These are phyloP conservation scores for Allantophomopsis lycopodina DNA, from an alignment of 2,329 filamentous ascomycete species.

Conservation along the genomic window DNA sequence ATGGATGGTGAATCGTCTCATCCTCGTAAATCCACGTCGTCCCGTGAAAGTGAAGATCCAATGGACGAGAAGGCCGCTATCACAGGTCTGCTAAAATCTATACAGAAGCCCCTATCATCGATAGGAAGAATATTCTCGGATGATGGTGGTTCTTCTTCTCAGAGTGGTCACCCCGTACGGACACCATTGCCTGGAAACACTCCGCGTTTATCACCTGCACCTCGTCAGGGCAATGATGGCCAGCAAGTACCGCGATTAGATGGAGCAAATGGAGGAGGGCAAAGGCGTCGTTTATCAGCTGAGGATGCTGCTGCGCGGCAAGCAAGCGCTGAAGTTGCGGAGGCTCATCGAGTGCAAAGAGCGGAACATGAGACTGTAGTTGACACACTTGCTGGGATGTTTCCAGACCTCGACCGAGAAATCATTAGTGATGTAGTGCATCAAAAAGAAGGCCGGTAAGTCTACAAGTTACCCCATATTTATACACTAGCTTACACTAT, in stretches of 20 bases:
- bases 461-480: slow-evolving; percentile 11
- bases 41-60: slow-evolving; percentile 34
- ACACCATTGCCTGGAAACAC: slow-evolving; percentile 31
- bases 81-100: slow-evolving; percentile 72
- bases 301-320: slow-evolving; percentile 85
- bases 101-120: slow-evolving; percentile 79
- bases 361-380: slow-evolving; percentile 85
- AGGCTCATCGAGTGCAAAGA: slow-evolving; percentile 69
- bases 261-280: slow-evolving; percentile 9
- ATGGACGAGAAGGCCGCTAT: slow-evolving; percentile 69
- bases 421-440: slow-evolving; percentile 95
- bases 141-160: slow-evolving; percentile 23
- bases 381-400: slow-evolving; percentile 91
- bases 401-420: slow-evolving; percentile 85
- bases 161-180: slow-evolving; percentile 20
- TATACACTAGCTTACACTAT: slow-evolving; percentile 9
- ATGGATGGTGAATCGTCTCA: slow-evolving; percentile 44
- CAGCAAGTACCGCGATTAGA: slow-evolving; percentile 9
- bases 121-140: slow-evolving; percentile 94
- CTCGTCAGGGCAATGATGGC: slow-evolving; percentile 12
- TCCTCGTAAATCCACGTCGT: slow-evolving; percentile 38
- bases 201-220: slow-evolving; percentile 15
- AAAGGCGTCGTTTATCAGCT: slow-evolving; percentile 36
- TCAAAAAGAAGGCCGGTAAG: slow-evolving; percentile 85
- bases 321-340: slow-evolving; percentile 77